A percentile compares a stretch with the other conserved stretches of the same genome.
Conservation (phyloP, 768 basidiomycete species). For the Amanita jacksonii region DNA sequence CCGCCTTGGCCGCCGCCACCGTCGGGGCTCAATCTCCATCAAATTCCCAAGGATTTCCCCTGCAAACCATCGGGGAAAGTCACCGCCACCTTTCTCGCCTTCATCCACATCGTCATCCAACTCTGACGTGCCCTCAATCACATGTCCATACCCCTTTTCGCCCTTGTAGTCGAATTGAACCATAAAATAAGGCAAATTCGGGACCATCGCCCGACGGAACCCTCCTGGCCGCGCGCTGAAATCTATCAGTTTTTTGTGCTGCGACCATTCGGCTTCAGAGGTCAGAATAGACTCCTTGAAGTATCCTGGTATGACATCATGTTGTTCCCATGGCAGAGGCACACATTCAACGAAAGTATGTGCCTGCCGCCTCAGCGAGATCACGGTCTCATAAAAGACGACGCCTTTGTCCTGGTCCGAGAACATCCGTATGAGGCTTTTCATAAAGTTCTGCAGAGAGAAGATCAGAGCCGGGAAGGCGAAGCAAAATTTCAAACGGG, state of each 20-base stretch:
- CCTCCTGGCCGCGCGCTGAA: constrained; percentile 87
- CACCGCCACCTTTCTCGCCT: constrained; percentile 84
- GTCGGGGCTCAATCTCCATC: constrained; percentile 76
- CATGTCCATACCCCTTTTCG: constrained; percentile 96
- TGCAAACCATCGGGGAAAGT: constrained; percentile 90
- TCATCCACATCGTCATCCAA: constrained; percentile 62
- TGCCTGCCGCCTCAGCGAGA: constrained; percentile 76
- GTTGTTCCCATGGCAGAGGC: constrained; percentile 84
- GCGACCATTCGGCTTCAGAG: constrained; percentile 96
- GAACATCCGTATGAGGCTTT: constrained; percentile 93
- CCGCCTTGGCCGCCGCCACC: constrained; percentile 74
- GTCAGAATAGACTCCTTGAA: constrained; percentile 96
- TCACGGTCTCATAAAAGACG: constrained; percentile 90
- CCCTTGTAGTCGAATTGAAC: constrained; percentile 98
- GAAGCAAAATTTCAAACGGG: no score
- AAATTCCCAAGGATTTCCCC: constrained; percentile 91
- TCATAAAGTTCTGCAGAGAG: constrained; percentile 57
- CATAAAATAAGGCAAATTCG: constrained; percentile 98
- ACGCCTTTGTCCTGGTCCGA: constrained; percentile 90
- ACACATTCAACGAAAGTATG: constrained; percentile 94
- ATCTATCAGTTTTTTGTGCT: constrained; percentile 95
- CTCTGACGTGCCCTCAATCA: constrained; percentile 85
- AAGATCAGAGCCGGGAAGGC: no score
- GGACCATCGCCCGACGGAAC: constrained; percentile 90
- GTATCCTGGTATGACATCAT: constrained; percentile 82